These are phyloP conservation scores for Microsporum audouinii DNA, from an alignment of 2,329 filamentous ascomycete species.

Conservation along the genomic window DNA sequence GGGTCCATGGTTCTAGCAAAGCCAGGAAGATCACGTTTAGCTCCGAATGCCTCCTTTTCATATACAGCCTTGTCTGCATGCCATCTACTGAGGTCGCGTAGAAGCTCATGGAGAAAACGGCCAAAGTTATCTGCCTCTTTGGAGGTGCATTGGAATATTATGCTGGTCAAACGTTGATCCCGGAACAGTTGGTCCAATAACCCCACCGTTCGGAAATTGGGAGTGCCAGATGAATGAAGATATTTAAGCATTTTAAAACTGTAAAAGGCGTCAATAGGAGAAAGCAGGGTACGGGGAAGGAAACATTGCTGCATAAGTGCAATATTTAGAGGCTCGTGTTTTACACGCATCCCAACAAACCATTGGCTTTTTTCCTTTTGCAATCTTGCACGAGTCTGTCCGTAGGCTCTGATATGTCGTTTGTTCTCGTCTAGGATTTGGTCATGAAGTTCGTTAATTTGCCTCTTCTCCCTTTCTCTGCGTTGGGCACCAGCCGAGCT, in stretches of 20 bases:
- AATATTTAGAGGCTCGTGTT: conserved; percentile 58
- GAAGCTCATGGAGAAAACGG: conserved; percentile 70
- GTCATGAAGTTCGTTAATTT: conserved; percentile 56
- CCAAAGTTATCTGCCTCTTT: conserved; percentile 90
- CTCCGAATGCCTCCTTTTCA: conserved; percentile 68
- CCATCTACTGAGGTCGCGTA: conserved; percentile 74
- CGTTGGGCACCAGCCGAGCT: conserved; percentile 53
- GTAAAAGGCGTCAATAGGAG: conserved; percentile 78
- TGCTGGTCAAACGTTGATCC: conserved; percentile 63
- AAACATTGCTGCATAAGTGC: conserved; percentile 81
- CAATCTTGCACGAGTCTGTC: conserved; percentile 56
- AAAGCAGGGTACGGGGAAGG: conserved; percentile 74
- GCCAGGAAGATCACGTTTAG: conserved; percentile 56
- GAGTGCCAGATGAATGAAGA: conserved; percentile 70
- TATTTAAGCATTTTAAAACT: conserved; percentile 77
- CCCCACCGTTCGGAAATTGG: conserved; percentile 75
- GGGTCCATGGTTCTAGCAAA: conserved; percentile 65
- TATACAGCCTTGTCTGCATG: conserved; percentile 66
- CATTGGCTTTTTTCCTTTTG: conserved; percentile 65
- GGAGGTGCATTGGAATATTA: conserved; percentile 82
- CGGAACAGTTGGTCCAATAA: conserved; percentile 76
- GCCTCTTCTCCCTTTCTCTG: conserved; percentile 59
- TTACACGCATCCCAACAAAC: conserved; percentile 57
- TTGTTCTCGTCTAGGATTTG: conserved; percentile 63
- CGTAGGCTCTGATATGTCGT: conserved; percentile 55